Base-by-base conservation (phyloP, 768 basidiomycete species). In the Lentinula detonsa region DNA sequence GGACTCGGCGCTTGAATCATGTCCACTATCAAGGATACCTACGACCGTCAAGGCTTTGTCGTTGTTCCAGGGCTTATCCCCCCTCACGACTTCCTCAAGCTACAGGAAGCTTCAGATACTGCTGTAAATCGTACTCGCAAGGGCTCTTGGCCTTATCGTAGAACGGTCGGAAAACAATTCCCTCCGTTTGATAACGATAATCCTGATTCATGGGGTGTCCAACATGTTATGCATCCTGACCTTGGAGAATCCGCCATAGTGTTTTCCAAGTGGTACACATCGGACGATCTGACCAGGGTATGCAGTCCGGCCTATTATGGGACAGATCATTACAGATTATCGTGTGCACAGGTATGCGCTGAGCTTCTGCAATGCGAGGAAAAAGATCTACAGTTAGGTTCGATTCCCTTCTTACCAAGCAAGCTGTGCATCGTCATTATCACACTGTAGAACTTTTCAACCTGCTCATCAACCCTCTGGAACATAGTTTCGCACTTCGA, bases 141-240 rank as follows among this genome's bases (percentile, higher is more conserved):
- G 0, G 88, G 88, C 1, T 62, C 69, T 2, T 92, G 90, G 90
- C 74, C 81, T 0, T 77, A 86, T 65, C 77, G 88, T 3, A 81
- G 90, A 39, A 85, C 84, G 0, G 87, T 92, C 16, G 90, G 91
- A 1, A 87, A 85, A 62, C 88, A 90, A 69, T 92, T 91, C 63
- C 89, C 90, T 3, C 90, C 90, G 0, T 91, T 79, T 65, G 85
- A 79, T 57, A 71, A 80, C 35, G 75, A 74, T 15, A 71, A 82
- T 56, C 80, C 83, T 1, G 90, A 92, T 70, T 82, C 86, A 0
- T 91, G 90, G 90, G 91, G 90, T 1, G 84, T 91, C 1, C 90
- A 91, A 65, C 88, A 91, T 63, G 70, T 88, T 49, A 91, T 93
- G 91, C 90, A 91, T 66, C 90, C 89, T 1, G 84, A 79, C 35